Base-by-base conservation (phyloP, 1,284 basidiomycete species). In the Ganoderma leucocontextum region DNA sequence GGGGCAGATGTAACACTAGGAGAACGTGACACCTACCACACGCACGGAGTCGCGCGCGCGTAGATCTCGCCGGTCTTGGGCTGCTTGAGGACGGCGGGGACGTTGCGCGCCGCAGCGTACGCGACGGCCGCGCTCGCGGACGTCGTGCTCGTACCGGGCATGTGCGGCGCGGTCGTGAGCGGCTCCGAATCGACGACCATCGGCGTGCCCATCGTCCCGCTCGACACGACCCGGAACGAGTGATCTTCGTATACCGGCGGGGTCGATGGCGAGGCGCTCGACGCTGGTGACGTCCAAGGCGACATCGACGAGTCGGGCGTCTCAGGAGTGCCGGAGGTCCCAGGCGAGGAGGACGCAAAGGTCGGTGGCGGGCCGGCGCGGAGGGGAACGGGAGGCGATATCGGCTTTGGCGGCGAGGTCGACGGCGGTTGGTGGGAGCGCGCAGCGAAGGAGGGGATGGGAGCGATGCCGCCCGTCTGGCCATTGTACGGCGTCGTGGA, bases 261-360 rank as follows among this genome's bases (percentile, higher is more conserved):
- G 1, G 88, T 89, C 8, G 82, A 81, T 0, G 88, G 87, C 13
- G 87, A 86, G 0, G 81, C 84, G 1, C 85, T 84, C 0, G 86
- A 87, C 1, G 87, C 86, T 1, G 87, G 86, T 0, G 87, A 86
- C 0, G 85, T 82, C 25, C 84, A 84, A 0, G 79, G 81, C 0
- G 86, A 62, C 69, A 83, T 85, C 0, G 82, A 84, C 0, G 83
- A 80, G 0, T 85, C 83, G 0, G 83, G 86, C 0, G 86, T 86
- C 52, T 84, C 82, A 39, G 84, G 85, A 0, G 82, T 81, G 36
- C 83, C 82, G 29, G 76, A 75, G n/a, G n/a, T n/a, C n/a, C n/a
- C n/a, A n/a, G n/a, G n/a, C n/a, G n/a, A n/a, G 25, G 76, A 83
- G 1, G 78, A 77, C 5, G 76, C 15, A 42, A 71, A 47, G 9